A percentile compares a stretch with the other conserved stretches of the same genome.
Conservation (phyloP, 768 basidiomycete species). For the Lanmaoa pseudosensibilis region DNA sequence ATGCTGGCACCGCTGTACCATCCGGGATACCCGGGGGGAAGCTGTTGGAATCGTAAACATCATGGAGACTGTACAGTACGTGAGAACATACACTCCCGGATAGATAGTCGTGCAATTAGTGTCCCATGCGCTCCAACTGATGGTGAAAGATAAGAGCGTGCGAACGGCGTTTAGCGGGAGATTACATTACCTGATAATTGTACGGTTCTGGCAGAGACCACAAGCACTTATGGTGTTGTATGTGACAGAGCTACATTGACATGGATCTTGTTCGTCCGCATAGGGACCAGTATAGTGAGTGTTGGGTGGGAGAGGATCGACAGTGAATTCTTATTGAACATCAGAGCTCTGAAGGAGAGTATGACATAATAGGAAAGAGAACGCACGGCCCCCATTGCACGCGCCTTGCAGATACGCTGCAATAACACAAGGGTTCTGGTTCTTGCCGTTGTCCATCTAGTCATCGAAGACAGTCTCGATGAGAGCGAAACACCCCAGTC, state of each 20-base stretch:
- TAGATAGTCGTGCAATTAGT: conserved; percentile 45
- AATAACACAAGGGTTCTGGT: conserved; percentile 48
- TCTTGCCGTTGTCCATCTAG: conserved; percentile 43
- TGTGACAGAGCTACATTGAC: conserved; percentile 56
- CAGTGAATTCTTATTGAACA: conserved; percentile 35
- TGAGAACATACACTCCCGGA: conserved; percentile 22
- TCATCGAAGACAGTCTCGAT: background rate
- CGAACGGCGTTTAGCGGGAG: background rate
- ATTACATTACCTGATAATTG: conserved; percentile 35
- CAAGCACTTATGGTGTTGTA: conserved; percentile 60
- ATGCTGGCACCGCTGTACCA: conserved; percentile 53
- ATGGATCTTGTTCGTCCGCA: conserved; percentile 30
- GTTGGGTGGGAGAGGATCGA: conserved; percentile 38
- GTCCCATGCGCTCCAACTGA: conserved; percentile 54
- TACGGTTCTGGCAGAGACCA: conserved; percentile 51
- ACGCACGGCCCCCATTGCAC: conserved; percentile 44
- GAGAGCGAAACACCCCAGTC: background rate
- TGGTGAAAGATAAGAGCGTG: conserved; percentile 1
- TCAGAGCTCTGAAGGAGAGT: conserved; percentile 11
- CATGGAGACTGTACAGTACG: background rate
- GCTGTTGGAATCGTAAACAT: conserved; percentile 27
- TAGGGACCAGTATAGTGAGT: conserved; percentile 37
- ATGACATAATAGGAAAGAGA: background rate
- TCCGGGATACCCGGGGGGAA: conserved; percentile 49
- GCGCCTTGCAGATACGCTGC: conserved; percentile 44